Base-by-base conservation (phyloP, 805 yeast genomes). In the Sporopachydermia lactativora region DNA sequence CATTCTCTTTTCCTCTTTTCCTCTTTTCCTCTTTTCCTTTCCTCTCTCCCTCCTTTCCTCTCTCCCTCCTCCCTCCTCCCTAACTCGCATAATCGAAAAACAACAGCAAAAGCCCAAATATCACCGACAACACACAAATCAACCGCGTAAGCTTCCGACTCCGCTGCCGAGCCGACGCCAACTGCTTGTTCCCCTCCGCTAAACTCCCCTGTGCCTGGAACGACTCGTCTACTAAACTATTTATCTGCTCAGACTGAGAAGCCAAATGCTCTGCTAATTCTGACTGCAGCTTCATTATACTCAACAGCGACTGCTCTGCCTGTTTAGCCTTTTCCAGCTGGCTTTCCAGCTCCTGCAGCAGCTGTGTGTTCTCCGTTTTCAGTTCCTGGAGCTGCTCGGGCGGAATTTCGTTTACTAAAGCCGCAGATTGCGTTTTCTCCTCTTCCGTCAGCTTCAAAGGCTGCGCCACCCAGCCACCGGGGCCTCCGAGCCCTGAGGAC, bases 41-140 rank as follows among this genome's bases (percentile, higher is more conserved):
- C n/a, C n/a, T n/a, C n/a, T n/a, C n/a, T n/a, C n/a, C n/a, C n/a
- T n/a, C n/a, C n/a, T n/a, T n/a, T n/a, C n/a, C n/a, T n/a, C n/a
- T n/a, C n/a, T n/a, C n/a, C n/a, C n/a, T n/a, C n/a, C n/a, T n/a
- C n/a, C n/a, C n/a, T n/a, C n/a, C n/a, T n/a, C n/a, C n/a, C n/a
- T 24, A 24, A 24, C 31, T 24, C 13, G n/a, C 31, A n/a, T 24
- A 24, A 24, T 24, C 31, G n/a, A 24, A 24, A 24, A 24, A 24
- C n/a, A 24, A 24, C 31, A 24, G 70, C 70, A 51, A 61, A 58
- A 37, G 31, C 8, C 13, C 31, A 24, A 24, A 24, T n/a, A 24
- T n/a, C 13, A 24, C n/a, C 8, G 31, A 24, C 31, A 24, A n/a
- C 8, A 24, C n/a, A 24, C 31, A 24, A 8, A 24, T 24, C n/a